These are phyloP conservation scores for Metarhizium humberi DNA, from an alignment of 2,329 filamentous ascomycete species.

Conservation along the genomic window DNA sequence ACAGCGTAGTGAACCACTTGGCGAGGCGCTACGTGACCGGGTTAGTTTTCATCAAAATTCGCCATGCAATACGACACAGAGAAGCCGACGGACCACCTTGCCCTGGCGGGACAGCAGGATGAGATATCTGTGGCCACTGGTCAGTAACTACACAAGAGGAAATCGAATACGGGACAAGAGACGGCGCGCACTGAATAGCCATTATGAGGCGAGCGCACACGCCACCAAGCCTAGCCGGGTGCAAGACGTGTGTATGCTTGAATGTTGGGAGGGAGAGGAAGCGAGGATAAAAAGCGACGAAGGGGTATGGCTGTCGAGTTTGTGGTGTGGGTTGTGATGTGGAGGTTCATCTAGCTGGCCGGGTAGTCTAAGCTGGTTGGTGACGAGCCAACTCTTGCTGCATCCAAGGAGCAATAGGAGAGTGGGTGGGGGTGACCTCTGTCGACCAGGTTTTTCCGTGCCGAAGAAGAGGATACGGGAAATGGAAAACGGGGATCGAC, in stretches of 20 bases:
- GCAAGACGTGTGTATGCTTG: slow-evolving; percentile 4
- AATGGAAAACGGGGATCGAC: no score
- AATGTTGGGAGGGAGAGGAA: background rate
- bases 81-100: slow-evolving; percentile 73
- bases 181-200: slow-evolving; percentile 33
- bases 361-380: slow-evolving; percentile 8
- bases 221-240: slow-evolving; percentile 10
- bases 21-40: slow-evolving; percentile 65
- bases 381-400: no score
- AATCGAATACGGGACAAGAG: slow-evolving; percentile 3
- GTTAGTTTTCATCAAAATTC: slow-evolving; percentile 4
- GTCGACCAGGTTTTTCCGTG: background rate
- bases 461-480: background rate
- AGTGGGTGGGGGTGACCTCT: background rate
- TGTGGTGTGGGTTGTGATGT: slow-evolving; percentile 1
- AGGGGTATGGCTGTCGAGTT: background rate
- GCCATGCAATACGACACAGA: background rate
- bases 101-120: slow-evolving; percentile 96
- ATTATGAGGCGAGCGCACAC: slow-evolving; percentile 20
- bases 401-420: no score
- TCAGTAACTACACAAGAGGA: slow-evolving; percentile 11
- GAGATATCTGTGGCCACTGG: slow-evolving; percentile 60
- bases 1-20: slow-evolving; percentile 98
- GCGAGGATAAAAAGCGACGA: background rate
- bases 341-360: slow-evolving; percentile 1